Base-by-base conservation (phyloP, 2,329 filamentous ascomycete genomes). In the Epichloe brachyelytri region DNA sequence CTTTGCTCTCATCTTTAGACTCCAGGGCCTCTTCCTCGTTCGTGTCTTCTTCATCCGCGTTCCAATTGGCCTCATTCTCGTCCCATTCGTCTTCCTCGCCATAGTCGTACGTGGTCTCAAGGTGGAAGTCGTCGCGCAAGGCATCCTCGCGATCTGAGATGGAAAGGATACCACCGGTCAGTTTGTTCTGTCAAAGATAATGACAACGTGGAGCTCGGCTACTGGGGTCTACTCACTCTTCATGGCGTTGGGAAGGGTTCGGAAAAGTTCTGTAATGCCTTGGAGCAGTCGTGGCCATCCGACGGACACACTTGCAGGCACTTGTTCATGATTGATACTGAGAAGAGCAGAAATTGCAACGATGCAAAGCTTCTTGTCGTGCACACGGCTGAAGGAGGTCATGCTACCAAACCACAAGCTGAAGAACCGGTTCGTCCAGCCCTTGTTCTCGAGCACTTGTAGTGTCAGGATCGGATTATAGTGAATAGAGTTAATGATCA, bases 341-440 rank as follows among this genome's bases (percentile, higher is more conserved):
- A 98, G 79, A 11, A 98, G 79, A 5, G 88, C 79, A 53, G 87
- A 85, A 59, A 98, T 97, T 45, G 90, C 91, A 17, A 90, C 87
- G 60, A 98, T 96, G 55, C 88, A 96, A 26, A 98, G 76, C 75
- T 96, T 98, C 79, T 98, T 98, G 74, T 98, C 93, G 65, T 98
- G 93, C 2, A 98, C 93, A 41, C 93, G 80, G 49, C 82, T 86
- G 71, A 98, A 97, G 62, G 81, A 84, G 55, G 95, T 86, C 72
- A 98, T 98, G 71, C 84, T 94, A 41, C 88, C 88, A 68, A 98
- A 98, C 93, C 93, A 98, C 53, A 94, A 73, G 69, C 88, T 95
- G 75, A 98, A 98, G 73, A 98, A 98, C 65, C 94, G 94, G 71
- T 97, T 97, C 6, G 93, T 97, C 91, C 90, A 96, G 54, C 82